These are phyloP conservation scores for Wallacemonas sp. DNA, from an alignment of 208 protist genomes.

Conservation along the genomic window DNA sequence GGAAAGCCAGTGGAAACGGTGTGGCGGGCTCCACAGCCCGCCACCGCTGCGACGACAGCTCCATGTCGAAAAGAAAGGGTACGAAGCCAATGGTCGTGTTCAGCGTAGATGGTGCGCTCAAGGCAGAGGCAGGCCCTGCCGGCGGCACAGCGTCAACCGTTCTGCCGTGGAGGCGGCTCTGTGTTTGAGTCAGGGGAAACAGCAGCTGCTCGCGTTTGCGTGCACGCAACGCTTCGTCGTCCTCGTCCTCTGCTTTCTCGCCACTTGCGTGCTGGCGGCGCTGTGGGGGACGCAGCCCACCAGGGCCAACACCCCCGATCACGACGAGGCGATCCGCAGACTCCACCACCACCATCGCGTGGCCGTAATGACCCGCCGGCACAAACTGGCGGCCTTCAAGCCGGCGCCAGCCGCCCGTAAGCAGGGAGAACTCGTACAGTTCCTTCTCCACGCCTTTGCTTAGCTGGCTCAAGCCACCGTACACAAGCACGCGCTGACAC, in stretches of 20 bases:
- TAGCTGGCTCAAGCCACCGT: constrained; percentile 52
- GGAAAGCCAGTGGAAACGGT: constrained; percentile 68
- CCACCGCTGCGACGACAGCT: constrained; percentile 55
- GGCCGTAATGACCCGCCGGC: constrained; percentile 75
- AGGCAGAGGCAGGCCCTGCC: not conserved
- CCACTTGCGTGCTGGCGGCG: not conserved
- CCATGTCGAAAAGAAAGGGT: constrained; percentile 82
- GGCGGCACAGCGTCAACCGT: not conserved
- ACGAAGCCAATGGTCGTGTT: constrained; percentile 56
- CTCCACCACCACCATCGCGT: constrained; percentile 61
- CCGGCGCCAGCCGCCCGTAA: constrained; percentile 74
- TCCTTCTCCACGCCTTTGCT: constrained; percentile 50
- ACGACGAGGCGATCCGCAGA: constrained; percentile 57
- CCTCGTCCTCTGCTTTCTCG: not conserved
- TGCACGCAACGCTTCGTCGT: constrained; percentile 22
- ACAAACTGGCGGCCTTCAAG: constrained; percentile 72
- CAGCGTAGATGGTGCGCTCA: not conserved
- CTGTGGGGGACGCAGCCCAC: constrained; percentile 29
- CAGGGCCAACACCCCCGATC: constrained; percentile 72
- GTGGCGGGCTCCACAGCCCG: constrained; percentile 63
- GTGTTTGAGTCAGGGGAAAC: constrained; percentile 22
- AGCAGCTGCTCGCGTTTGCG: constrained; percentile 19
- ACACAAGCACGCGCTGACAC: constrained; percentile 76
- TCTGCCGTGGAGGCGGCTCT: not conserved
- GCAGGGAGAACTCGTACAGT: constrained; percentile 84